Evolutionary conservation across 768 basidiomycete genomes (phyloP).

Genomic region (Auriscalpium orientale): DNA sequence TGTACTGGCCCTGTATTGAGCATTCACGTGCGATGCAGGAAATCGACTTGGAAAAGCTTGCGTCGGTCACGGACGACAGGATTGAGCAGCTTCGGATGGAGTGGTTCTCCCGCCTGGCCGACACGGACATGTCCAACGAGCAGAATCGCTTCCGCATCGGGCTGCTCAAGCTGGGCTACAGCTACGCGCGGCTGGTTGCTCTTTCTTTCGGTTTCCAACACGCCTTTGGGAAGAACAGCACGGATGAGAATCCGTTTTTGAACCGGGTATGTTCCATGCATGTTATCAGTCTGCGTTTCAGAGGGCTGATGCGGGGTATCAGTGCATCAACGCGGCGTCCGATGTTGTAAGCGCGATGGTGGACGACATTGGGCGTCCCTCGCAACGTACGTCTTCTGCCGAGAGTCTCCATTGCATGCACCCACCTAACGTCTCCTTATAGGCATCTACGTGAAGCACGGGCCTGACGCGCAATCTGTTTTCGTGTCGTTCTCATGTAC

Average conservation of each 20-base stretch:
- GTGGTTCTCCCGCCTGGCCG: slow-evolving; percentile 48
- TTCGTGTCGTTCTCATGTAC: slow-evolving; percentile 26
- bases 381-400: slow-evolving; percentile 33
- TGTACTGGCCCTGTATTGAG: neutral
- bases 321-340: slow-evolving; percentile 64
- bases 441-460: slow-evolving; percentile 21
- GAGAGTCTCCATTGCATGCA: neutral
- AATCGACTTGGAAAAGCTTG: slow-evolving; percentile 55
- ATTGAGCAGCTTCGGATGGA: slow-evolving; percentile 45
- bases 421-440: neutral
- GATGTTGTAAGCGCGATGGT: slow-evolving; percentile 59
- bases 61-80: slow-evolving; percentile 62
- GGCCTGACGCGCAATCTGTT: slow-evolving; percentile 24
- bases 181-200: slow-evolving; percentile 62
- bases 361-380: slow-evolving; percentile 47
- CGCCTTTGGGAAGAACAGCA: slow-evolving; percentile 53
- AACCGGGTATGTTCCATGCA: slow-evolving; percentile 40
- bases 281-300: neutral
- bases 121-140: slow-evolving; percentile 46
- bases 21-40: slow-evolving; percentile 30
- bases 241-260: slow-evolving; percentile 60
- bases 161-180: slow-evolving; percentile 52
- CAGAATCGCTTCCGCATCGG: slow-evolving; percentile 56
- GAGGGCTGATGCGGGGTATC: slow-evolving; percentile 2
- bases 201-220: slow-evolving; percentile 76